phyloP scores from a whole-genome alignment of 352 stramenopile genomes.

The Thraustochytrium striatum region DNA sequence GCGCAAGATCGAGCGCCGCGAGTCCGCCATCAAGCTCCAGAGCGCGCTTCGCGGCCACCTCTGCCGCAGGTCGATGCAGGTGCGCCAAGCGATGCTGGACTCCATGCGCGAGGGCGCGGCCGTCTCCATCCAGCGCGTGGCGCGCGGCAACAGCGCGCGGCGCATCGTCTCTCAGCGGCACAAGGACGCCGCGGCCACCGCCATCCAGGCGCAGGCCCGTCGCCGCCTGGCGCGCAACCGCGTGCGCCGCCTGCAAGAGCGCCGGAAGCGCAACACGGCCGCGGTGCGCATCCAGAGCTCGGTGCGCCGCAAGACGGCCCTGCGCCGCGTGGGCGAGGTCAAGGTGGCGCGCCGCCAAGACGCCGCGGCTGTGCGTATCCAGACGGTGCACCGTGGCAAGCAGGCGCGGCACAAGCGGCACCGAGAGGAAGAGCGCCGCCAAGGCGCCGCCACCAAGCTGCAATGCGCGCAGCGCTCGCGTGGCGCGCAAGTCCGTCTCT shows the following conservation, averaged over 20 bases:
- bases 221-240: not conserved
- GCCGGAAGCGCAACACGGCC: not conserved
- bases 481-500: not conserved
- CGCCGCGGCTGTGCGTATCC: not conserved
- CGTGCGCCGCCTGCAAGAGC: not conserved
- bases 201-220: not conserved
- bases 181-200: not conserved
- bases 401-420: not conserved
- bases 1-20: not conserved
- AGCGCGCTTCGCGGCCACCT: not conserved
- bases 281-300: not conserved
- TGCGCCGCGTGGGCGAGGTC: not conserved
- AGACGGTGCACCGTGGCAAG: not conserved
- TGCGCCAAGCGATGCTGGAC: not conserved
- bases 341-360: not conserved
- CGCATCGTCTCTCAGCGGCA: too few species aligned
- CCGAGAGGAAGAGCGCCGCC: not conserved
- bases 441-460: not conserved
- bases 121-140: too few species aligned
- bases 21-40: conserved; percentile 13
- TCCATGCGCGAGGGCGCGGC: not conserved
- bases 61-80: not conserved
- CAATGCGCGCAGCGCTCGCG: not conserved
- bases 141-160: too few species aligned
- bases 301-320: not conserved